A percentile compares a stretch with the other conserved stretches of the same genome.
phyloP scores from a whole-genome alignment of 2,329 filamentous ascomycete species.

The Colletotrichum camelliae region DNA sequence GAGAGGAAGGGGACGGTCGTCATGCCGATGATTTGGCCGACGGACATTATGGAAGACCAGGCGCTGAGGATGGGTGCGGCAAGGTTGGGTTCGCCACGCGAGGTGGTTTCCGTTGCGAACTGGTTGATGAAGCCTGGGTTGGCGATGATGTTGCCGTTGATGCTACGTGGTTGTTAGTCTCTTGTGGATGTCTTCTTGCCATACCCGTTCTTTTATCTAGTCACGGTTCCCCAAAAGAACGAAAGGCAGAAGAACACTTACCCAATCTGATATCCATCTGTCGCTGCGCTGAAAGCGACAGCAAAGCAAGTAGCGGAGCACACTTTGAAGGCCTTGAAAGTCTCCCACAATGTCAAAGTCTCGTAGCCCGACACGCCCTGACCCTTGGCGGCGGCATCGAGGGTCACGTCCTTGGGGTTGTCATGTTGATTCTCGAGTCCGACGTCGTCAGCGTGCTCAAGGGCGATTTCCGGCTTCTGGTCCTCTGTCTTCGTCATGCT shows the following conservation, averaged over 20 bases:
- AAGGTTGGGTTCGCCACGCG: conserved; percentile 33
- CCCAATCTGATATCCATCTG: conserved; percentile 34
- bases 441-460: not conserved
- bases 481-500: not conserved
- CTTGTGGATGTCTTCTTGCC: not conserved
- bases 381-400: conserved; percentile 28
- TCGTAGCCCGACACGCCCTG: conserved; percentile 32
- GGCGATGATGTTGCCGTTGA: conserved; percentile 41
- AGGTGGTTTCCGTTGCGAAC: conserved; percentile 32
- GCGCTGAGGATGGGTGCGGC: conserved; percentile 37
- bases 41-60: conserved; percentile 44
- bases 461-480: not conserved
- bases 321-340: conserved; percentile 30
- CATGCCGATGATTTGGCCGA: conserved; percentile 45
- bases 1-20: conserved; percentile 31
- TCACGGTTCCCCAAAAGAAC: too few species aligned
- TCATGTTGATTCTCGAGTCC: not conserved
- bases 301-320: conserved; percentile 28
- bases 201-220: not conserved
- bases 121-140: conserved; percentile 43
- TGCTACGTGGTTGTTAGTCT: conserved; percentile 22
- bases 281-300: conserved; percentile 30
- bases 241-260: not conserved
- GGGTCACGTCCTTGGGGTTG: not conserved
- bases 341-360: conserved; percentile 30